Evolutionary conservation across 305 asterid genomes (phyloP).

Genomic region (Fraxinus xanthoxyloides): DNA sequence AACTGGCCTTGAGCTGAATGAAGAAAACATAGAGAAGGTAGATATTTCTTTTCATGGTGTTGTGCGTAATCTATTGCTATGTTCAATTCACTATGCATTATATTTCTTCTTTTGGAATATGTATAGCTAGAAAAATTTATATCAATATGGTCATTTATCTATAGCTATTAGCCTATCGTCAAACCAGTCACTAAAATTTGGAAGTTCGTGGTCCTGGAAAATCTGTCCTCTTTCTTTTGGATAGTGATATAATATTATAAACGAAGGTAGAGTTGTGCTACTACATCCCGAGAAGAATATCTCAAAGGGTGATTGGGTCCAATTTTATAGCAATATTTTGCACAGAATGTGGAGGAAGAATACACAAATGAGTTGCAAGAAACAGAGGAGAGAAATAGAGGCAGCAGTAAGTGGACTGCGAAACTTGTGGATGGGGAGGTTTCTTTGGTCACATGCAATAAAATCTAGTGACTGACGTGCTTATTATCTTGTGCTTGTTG

Average conservation of each 20-base stretch:
- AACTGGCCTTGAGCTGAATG: conserved; percentile 90
- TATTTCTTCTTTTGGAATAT: background rate
- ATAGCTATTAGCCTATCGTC: background rate
- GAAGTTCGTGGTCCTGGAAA: background rate
- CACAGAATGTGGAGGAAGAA: background rate
- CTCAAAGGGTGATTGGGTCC: background rate
- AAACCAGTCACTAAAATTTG: background rate
- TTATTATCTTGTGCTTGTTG: background rate
- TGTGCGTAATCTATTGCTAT: background rate
- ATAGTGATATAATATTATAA: background rate
- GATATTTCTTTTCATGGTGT: conserved; percentile 14
- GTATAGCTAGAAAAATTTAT: background rate
- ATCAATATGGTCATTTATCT: background rate
- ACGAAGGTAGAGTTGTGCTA: background rate
- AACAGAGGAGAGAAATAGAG: background rate
- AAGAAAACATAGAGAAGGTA: conserved; percentile 94
- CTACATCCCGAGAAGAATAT: background rate
- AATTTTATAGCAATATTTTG: background rate
- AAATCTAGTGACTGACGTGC: background rate
- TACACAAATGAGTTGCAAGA: conserved; percentile 3
- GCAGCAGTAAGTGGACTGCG: background rate
- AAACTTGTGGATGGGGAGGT: background rate
- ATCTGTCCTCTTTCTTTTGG: background rate
- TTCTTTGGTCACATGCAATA: background rate
- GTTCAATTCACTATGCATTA: background rate